Evolutionary conservation across 2,329 filamentous ascomycete genomes (phyloP), one percentile per base, ranked within the genome.

Genomic region (Trichoderma sp.): DNA sequence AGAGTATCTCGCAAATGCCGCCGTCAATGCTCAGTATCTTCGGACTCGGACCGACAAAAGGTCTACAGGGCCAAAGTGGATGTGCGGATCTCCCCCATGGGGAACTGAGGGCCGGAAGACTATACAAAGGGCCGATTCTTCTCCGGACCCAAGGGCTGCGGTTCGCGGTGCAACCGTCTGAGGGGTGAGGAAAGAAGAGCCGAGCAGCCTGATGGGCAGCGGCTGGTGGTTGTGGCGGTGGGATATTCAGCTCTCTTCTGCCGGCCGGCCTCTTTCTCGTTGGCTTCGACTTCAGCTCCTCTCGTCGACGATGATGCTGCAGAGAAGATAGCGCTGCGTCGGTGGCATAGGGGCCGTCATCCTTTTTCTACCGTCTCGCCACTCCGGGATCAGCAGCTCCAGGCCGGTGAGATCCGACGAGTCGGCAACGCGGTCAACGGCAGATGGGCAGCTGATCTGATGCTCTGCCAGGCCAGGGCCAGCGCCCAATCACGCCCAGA

Each of bases 121-220:
- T 54, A 37, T 52, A 66, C 26, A 70, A 70, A 70, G 68, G 68
- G 68, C 68, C 68, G 68, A 70, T 70, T 70, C 68, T 70, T 59
- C 68, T 70, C 65, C 58, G 68, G 58, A 24, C 43, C 39, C 58
- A 63, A 68, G 52, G 64, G 68, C 68, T 65, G 68, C 59, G 52
- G 14, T 28, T 49, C 46, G 51, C 59, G 39, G 52, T 58, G 37
- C 52, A 51, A 21, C 24, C 37, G 32, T 65, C 24, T 24, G n/a
- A 21, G 46, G 46, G 66, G 1, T 30, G 11, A 65, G 39, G 21
- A 61, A 39, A 54, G 60, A 66, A 51, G 37, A 51, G 28, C 64
- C 54, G 39, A 51, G 39, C 54, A 30, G 16, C n/a, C 21, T 46
- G 54, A 28, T 39, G 51, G 54, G 46, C 24, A 49, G 46, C 46